Conservation (phyloP, 805 yeast genomes). For the Saccharomycopsis sp. region DNA sequence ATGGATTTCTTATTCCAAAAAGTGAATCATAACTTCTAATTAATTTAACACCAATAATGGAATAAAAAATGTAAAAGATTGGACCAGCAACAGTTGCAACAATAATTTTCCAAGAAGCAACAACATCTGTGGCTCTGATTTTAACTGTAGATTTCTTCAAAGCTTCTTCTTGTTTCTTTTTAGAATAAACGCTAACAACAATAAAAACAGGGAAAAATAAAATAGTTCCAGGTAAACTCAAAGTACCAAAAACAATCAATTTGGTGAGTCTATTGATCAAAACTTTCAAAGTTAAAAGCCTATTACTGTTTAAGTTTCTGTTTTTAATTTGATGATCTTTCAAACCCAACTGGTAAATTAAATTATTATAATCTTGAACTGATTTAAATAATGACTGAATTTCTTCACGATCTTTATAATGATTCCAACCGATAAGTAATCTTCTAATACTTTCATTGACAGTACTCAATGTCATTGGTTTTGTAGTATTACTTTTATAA, state of each 20-base stretch:
- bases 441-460: conserved; percentile 88
- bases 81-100: conserved; percentile 89
- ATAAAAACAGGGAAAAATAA: conserved; percentile 84
- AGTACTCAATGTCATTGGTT: conserved; percentile 61
- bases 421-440: conserved; percentile 70
- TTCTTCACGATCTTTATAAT: conserved; percentile 59
- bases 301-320: conserved; percentile 3
- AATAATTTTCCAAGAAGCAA: conserved; percentile 95
- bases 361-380: conserved; percentile 61
- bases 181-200: conserved; percentile 64
- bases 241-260: conserved; percentile 42
- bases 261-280: conserved; percentile 48
- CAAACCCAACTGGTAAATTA: conserved; percentile 50
- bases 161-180: conserved; percentile 64
- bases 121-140: conserved; percentile 83
- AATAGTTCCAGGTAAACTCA: conserved; percentile 82
- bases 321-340: conserved; percentile 43
- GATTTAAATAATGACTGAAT: conserved; percentile 49
- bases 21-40: conserved; percentile 24
- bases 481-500: conserved; percentile 66
- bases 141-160: conserved; percentile 82
- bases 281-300: conserved; percentile 22
- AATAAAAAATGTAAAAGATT: conserved; percentile 68
- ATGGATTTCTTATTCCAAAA: conserved; percentile 15
- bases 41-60: conserved; percentile 41